Base-by-base conservation (phyloP, 192 early-diverging fungal species). In the Fimicolochytrium jonesii region DNA sequence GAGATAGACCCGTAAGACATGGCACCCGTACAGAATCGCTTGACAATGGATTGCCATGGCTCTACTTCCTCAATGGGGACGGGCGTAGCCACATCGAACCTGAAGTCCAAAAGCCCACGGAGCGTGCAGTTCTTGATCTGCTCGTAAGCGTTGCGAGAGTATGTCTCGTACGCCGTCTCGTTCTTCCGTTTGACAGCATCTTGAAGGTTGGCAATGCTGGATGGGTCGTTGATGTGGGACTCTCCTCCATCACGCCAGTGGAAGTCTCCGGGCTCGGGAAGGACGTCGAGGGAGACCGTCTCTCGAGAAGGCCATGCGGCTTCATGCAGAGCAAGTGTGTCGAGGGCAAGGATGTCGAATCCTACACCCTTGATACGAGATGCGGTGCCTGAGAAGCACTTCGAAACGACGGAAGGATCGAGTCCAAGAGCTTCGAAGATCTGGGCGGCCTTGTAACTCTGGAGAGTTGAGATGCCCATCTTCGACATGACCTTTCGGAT, bases 1-100 rank as follows among this genome's bases (percentile, higher is more conserved):
- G 93, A 95, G 64, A 98, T 97, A 20, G 93, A 95, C 30, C 96
- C 96, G 64, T 97, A 98, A 23, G 91, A 93, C 94, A 98, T 98
- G 50, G 94, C 96, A 49, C 96, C 96, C 23, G 96, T 98, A 71
- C 88, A 90, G 79, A 95, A 98, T 18, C 96, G 86, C 82, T 87
- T 89, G 46, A 93, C 93, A 73, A 98, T 95, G 34, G 76, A 72
- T n/a, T 88, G 92, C 96, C 96, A 98, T 46, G 93, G 87, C 81
- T 98, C 96, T 25, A 98, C 96, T 61, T 97, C 88, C 18, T 97
- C 94, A 10, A 98, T 61, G 3, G 95, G 86, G 49, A 98, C 86
- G 11, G 89, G 61, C 59, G 70, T 82, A 18, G 77, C 71, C 53
- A 83, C 83, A 23, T 87, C 88, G 59, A 73, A 87, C 61, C 90